Percentiles rank a stretch among this genome's conserved stretches.
Conservation (phyloP, 2,329 filamentous ascomycete species). For the Trichophyton equinum region DNA sequence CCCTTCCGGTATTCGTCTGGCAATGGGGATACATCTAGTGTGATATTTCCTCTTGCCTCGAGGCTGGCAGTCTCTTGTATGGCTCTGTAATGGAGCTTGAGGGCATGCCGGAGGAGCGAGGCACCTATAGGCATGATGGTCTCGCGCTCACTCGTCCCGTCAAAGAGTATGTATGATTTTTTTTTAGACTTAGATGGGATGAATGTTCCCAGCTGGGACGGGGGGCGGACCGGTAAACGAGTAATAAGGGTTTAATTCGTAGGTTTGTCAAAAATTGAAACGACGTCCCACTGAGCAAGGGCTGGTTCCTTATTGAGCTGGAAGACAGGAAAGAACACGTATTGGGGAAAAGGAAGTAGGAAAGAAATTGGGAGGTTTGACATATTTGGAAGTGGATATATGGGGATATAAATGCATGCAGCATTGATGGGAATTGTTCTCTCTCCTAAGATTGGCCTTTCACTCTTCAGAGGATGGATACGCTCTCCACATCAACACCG, state of each 20-base stretch:
- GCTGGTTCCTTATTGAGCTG: no score
- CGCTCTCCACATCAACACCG: not conserved
- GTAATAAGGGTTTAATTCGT: not conserved
- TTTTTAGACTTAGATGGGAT: no score
- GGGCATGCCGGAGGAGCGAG: not conserved
- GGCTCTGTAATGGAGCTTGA: not conserved
- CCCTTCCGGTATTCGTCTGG: constrained; percentile 27
- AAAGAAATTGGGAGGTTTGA: not conserved
- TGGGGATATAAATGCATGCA: not conserved
- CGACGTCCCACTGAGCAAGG: not conserved
- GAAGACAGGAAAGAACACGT: not conserved
- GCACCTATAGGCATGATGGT: constrained; percentile 2
- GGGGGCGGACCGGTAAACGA: no score
- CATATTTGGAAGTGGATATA: not conserved
- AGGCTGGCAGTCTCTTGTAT: not conserved
- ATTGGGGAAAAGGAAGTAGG: not conserved
- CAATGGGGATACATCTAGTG: constrained; percentile 23
- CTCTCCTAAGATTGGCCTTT: not conserved
- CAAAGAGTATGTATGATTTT: not conserved
- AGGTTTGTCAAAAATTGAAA: not conserved
- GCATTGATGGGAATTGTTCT: not conserved
- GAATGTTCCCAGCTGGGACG: no score
- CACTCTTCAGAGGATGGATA: not conserved
- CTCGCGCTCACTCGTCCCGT: not conserved
- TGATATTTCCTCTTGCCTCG: constrained; percentile 5